A percentile compares a stretch with the other conserved stretches of the same genome.
phyloP scores from a whole-genome alignment of 768 basidiomycete species.

The Polyporus arcularius region DNA sequence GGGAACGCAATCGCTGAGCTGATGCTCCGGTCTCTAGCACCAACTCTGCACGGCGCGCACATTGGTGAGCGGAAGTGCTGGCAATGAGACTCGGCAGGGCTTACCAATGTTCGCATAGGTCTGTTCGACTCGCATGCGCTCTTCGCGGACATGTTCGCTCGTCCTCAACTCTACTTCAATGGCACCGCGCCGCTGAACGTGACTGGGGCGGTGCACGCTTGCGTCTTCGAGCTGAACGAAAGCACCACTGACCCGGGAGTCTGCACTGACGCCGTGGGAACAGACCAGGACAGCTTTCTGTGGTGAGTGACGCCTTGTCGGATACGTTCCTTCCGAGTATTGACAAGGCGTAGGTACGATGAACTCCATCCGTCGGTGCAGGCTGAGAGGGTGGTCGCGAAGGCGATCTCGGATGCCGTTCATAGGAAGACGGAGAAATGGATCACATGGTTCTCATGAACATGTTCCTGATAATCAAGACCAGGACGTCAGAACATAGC shows the following conservation, averaged over 20 bases:
- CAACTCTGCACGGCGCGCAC: slow-evolving; percentile 44
- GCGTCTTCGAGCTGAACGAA: slow-evolving; percentile 44
- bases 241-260: slow-evolving; percentile 27
- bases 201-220: slow-evolving; percentile 51
- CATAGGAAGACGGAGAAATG: slow-evolving; percentile 45
- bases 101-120: slow-evolving; percentile 33
- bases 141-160: slow-evolving; percentile 57
- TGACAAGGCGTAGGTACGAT: slow-evolving; percentile 41
- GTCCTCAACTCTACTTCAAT: slow-evolving; percentile 57
- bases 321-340: neutral
- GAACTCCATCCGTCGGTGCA: slow-evolving; percentile 66
- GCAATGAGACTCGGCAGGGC: neutral
- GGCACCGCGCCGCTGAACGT: slow-evolving; percentile 64
- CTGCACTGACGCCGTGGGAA: slow-evolving; percentile 43
- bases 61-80: slow-evolving; percentile 43
- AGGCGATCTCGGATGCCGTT: slow-evolving; percentile 51
- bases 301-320: slow-evolving; percentile 41
- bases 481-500: no score
- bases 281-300: slow-evolving; percentile 57
- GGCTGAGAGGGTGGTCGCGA: slow-evolving; percentile 52
- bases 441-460: slow-evolving; percentile 47
- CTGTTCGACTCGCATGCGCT: slow-evolving; percentile 63
- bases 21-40: slow-evolving; percentile 27
- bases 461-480: neutral
- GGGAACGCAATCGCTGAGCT: slow-evolving; percentile 33